Percentiles rank a stretch among this genome's conserved stretches.
Conservation (phyloP, 495 filamentous ascomycete genomes). For the Bombardia bombarda region DNA sequence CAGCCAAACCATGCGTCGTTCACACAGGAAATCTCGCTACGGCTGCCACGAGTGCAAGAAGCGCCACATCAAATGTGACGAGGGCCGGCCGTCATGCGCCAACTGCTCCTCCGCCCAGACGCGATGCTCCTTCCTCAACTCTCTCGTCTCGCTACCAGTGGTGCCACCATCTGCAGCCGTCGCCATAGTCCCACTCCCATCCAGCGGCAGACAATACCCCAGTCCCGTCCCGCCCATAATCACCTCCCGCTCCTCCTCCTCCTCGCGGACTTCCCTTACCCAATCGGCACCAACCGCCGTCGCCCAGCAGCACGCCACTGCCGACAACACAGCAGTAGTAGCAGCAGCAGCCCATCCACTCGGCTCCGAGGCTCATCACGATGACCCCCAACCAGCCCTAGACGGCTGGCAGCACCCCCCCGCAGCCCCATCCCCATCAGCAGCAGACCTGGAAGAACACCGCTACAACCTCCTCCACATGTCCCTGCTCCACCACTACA, state of each 20-base stretch:
- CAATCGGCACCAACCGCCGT: too few species aligned
- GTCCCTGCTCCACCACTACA: background rate
- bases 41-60: constrained; percentile 24
- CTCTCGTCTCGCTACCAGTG: too few species aligned
- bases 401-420: background rate
- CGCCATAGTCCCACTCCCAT: background rate
- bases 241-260: background rate
- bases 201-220: background rate
- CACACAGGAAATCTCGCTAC: constrained; percentile 15
- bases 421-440: background rate
- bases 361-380: background rate
- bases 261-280: too few species aligned
- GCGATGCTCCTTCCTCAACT: constrained; percentile 22
- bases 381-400: background rate
- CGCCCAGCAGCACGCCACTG: background rate
- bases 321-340: background rate
- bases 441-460: background rate
- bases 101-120: constrained; percentile 16
- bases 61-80: constrained; percentile 29
- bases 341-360: background rate
- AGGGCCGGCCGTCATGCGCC: constrained; percentile 18
- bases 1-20: constrained; percentile 9
- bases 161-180: background rate
- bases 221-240: background rate
- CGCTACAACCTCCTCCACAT: background rate